Conservation (phyloP, 768 basidiomycete species). For the Mrakia blollopis region DNA sequence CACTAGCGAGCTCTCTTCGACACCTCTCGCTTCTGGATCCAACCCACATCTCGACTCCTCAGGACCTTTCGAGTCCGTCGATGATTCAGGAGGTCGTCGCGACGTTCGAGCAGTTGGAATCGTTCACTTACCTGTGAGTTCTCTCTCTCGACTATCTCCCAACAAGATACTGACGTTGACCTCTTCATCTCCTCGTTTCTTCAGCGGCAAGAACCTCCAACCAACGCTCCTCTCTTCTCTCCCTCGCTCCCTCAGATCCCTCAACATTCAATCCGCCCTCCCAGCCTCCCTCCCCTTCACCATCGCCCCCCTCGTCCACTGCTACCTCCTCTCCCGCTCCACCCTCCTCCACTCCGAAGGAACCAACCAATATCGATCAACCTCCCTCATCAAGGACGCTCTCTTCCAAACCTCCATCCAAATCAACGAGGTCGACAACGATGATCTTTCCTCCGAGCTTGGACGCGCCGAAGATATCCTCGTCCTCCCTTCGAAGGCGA, state of each 20-base stretch:
- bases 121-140: conserved; percentile 3
- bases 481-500: background rate
- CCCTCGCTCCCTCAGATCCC: background rate
- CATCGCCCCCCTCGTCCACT: background rate
- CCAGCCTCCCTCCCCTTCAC: background rate
- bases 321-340: conserved; percentile 1
- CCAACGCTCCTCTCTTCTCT: background rate
- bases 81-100: background rate
- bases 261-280: background rate
- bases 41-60: background rate
- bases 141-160: background rate
- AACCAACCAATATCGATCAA: background rate
- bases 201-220: conserved; percentile 8
- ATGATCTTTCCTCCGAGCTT: background rate
- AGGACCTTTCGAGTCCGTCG: background rate
- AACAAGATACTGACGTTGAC: background rate
- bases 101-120: background rate
- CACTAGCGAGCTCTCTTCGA: background rate
- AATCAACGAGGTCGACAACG: background rate
- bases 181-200: background rate
- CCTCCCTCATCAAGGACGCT: background rate
- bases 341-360: background rate
- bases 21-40: background rate
- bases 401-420: background rate
- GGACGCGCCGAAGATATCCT: background rate